Percentiles rank a stretch among this genome's conserved stretches.
phyloP scores from a whole-genome alignment of 805 yeast genomes.

The Candida jianshihensis region DNA sequence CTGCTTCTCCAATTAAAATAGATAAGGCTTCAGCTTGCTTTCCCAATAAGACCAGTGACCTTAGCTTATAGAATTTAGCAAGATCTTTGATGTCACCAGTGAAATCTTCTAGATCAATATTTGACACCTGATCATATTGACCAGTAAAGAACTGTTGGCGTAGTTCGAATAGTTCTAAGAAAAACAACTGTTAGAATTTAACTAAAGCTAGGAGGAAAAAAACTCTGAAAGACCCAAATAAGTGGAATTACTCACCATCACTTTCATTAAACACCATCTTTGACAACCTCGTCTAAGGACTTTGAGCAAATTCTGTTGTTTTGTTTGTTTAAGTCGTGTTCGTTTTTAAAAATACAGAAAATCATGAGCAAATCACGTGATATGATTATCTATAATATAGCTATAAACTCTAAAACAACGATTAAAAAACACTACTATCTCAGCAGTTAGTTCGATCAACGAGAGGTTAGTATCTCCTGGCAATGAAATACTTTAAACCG shows the following conservation, averaged over 20 bases:
- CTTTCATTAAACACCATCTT: not conserved
- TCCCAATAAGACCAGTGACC: constrained; percentile 26
- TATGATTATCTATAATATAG: no score
- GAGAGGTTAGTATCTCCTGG: no score
- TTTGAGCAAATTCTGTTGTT: no score
- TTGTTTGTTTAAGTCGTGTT: no score
- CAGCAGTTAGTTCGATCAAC: no score
- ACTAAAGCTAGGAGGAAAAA: not conserved
- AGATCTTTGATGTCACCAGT: constrained; percentile 26
- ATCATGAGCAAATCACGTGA: no score
- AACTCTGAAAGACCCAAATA: not conserved
- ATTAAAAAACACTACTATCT: no score
- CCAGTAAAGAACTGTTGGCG: constrained; percentile 58
- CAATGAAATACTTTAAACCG: no score
- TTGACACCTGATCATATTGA: constrained; percentile 40
- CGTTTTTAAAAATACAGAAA: no score
- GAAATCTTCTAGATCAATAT: constrained; percentile 31
- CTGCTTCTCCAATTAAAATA: constrained; percentile 1
- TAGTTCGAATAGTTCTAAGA: constrained; percentile 41
- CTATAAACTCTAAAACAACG: no score
- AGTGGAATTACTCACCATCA: not conserved
- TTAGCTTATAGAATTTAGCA: constrained; percentile 27
- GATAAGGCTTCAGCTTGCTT: constrained; percentile 14
- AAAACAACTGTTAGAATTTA: not conserved
- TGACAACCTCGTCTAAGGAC: no score